Conservation (phyloP, 2,329 filamentous ascomycete species). For the Aspergillus sp. region DNA sequence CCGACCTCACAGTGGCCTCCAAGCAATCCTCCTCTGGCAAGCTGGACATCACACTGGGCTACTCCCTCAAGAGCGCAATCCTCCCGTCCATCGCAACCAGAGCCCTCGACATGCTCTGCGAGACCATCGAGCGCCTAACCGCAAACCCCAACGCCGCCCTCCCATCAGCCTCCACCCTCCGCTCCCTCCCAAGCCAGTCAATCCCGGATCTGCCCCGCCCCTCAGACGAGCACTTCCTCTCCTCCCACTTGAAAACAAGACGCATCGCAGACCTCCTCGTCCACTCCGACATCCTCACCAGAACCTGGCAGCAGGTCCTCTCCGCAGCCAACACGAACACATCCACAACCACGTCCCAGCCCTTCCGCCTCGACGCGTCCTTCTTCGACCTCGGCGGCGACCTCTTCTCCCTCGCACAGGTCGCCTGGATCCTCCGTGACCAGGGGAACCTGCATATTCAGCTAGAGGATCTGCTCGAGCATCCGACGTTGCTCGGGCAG, state of each 20-base stretch:
- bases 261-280: conserved; percentile 31
- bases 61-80: conserved; percentile 28
- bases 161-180: conserved; percentile 23
- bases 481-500: conserved; percentile 33
- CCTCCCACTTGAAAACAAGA: conserved; percentile 27
- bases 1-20: conserved; percentile 32
- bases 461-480: conserved; percentile 32
- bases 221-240: conserved; percentile 24
- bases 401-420: conserved; percentile 32
- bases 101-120: conserved; percentile 33
- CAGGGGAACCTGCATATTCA: conserved; percentile 31
- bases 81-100: conserved; percentile 23
- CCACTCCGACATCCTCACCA: conserved; percentile 30
- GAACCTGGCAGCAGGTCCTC: conserved; percentile 33
- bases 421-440: conserved; percentile 33
- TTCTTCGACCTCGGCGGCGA: conserved; percentile 36
- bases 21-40: conserved; percentile 23
- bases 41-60: conserved; percentile 29
- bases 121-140: conserved; percentile 28
- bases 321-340: conserved; percentile 9
- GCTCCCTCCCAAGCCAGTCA: conserved; percentile 22
- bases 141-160: conserved; percentile 25
- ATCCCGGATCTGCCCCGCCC: conserved; percentile 18
- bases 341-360: conserved; percentile 9
- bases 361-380: conserved; percentile 30